phyloP scores from a whole-genome alignment of 179 eudicot species.

The Dionaea muscipula region DNA sequence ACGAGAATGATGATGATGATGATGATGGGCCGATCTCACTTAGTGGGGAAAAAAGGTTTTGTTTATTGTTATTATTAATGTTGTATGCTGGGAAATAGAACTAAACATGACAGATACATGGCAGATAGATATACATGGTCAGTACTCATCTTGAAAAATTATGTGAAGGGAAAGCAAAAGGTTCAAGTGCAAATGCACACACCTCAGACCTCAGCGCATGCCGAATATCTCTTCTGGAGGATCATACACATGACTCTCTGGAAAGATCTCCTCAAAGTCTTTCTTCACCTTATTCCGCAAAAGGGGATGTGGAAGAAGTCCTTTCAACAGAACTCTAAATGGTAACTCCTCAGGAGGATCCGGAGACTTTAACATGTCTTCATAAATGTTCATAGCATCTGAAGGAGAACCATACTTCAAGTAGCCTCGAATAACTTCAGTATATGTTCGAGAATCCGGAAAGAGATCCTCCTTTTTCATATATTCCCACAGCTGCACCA shows the following conservation, averaged over 20 bases:
- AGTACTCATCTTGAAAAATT: too few relatives aligned
- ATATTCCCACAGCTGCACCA: slow-evolving; percentile 63
- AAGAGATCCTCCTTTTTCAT: slow-evolving; percentile 67
- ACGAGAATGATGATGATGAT: too few relatives aligned
- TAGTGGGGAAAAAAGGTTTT: too few relatives aligned
- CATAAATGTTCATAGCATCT: slow-evolving; percentile 91
- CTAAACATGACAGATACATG: too few relatives aligned
- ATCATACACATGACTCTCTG: slow-evolving; percentile 77
- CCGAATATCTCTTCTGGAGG: slow-evolving; percentile 94
- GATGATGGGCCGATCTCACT: too few relatives aligned
- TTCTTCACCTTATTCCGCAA: slow-evolving; percentile 83
- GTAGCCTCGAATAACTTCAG: slow-evolving; percentile 78
- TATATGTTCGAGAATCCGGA: slow-evolving; percentile 79
- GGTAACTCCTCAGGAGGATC: slow-evolving; percentile 89
- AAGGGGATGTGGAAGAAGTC: slow-evolving; percentile 88
- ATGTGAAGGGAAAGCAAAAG: too few relatives aligned
- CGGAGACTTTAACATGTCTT: slow-evolving; percentile 87
- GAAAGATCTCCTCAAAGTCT: slow-evolving; percentile 86
- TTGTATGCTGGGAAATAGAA: too few relatives aligned
- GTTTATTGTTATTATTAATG: too few relatives aligned
- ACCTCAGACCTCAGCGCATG: too few relatives aligned
- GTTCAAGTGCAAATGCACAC: too few relatives aligned
- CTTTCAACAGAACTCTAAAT: slow-evolving; percentile 78
- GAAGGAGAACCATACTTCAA: slow-evolving; percentile 75
- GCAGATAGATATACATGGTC: too few relatives aligned